phyloP scores from a whole-genome alignment of 352 stramenopile genomes.

The Pythium folliculosum region DNA sequence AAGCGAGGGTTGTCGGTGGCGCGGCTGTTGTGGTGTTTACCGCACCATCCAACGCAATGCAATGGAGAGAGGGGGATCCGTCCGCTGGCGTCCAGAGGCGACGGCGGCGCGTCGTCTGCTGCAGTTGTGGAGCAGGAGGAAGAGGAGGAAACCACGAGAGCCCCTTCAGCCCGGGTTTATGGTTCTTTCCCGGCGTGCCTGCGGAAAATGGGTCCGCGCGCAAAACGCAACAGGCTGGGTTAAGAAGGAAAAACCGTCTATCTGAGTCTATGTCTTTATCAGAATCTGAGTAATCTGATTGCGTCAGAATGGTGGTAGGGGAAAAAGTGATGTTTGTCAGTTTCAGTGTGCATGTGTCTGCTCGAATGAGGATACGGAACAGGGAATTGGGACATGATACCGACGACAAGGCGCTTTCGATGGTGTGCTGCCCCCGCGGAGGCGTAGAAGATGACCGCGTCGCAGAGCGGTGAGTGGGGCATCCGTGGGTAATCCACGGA shows the following conservation, averaged over 20 bases:
- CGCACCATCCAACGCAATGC: background rate
- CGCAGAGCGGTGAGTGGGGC: too few relatives aligned
- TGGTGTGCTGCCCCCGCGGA: background rate
- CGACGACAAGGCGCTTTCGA: background rate
- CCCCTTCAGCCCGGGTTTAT: background rate
- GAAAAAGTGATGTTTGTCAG: too few relatives aligned
- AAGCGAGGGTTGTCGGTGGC: too few relatives aligned
- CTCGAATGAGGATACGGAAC: too few relatives aligned
- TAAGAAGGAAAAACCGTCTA: background rate
- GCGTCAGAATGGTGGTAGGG: background rate
- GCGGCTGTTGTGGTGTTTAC: background rate
- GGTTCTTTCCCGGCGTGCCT: background rate
- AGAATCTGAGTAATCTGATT: background rate
- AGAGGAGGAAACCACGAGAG: background rate
- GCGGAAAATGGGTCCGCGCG: conserved; percentile 10
- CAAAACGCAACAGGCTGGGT: background rate
- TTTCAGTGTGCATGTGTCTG: too few relatives aligned
- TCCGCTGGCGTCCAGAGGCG: background rate
- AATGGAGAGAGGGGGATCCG: too few relatives aligned
- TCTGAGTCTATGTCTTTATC: background rate
- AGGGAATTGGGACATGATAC: too few relatives aligned
- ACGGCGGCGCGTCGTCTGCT: too few relatives aligned
- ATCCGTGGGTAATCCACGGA: too few relatives aligned
- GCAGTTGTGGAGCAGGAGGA: too few relatives aligned
- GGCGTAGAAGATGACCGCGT: too few relatives aligned